Evolutionary conservation across 106 monocot genomes (phyloP).

Genomic region (Xerophyta viscosa): DNA sequence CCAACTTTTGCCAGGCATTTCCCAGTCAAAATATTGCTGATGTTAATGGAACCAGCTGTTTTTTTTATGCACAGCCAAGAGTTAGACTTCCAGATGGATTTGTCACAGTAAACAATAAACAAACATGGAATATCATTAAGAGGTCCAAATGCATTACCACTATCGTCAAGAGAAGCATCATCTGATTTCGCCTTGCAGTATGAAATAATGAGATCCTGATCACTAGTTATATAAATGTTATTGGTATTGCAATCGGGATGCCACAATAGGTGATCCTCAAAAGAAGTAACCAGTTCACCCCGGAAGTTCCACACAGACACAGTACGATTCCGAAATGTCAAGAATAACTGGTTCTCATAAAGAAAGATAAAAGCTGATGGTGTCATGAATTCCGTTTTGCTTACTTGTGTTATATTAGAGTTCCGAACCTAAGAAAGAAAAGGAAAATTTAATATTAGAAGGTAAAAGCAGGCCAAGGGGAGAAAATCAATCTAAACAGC

Average conservation of each 20-base stretch:
- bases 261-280: constrained; percentile 46
- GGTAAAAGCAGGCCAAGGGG: neutral
- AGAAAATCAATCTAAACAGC: neutral
- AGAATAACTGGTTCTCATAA: constrained; percentile 79
- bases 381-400: constrained; percentile 60
- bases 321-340: constrained; percentile 70
- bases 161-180: too few relatives aligned
- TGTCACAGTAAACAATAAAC: too few relatives aligned
- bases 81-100: too few relatives aligned
- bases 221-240: too few relatives aligned
- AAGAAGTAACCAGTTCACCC: constrained; percentile 75
- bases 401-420: constrained; percentile 55
- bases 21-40: constrained; percentile 80
- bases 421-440: constrained; percentile 41
- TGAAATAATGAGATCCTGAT: too few relatives aligned
- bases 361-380: constrained; percentile 82
- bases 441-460: neutral
- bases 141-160: too few relatives aligned
- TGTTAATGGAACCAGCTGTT: constrained; percentile 84
- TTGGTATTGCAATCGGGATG: too few relatives aligned
- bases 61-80: too few relatives aligned
- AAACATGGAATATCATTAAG: too few relatives aligned
- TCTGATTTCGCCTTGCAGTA: too few relatives aligned
- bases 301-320: constrained; percentile 80
- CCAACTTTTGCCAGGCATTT: constrained; percentile 67